phyloP scores from a whole-genome alignment of 176 grass and related monocot species.

The Secale cereale region DNA sequence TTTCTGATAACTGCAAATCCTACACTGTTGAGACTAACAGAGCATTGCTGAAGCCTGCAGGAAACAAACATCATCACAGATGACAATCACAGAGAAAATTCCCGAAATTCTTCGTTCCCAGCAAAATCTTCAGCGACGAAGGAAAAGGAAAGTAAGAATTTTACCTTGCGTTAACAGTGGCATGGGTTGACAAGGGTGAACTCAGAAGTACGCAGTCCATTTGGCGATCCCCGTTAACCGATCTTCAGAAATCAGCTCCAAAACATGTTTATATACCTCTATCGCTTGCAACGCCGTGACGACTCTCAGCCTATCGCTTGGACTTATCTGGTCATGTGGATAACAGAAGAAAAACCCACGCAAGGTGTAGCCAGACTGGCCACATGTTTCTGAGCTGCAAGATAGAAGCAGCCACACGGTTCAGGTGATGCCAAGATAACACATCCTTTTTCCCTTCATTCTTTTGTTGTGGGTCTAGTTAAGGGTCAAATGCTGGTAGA shows the following conservation, averaged over 20 bases:
- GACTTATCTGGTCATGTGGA: conserved; percentile 76
- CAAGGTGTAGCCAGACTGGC: conserved; percentile 46
- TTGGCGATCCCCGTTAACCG: conserved; percentile 2
- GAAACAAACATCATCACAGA: background rate
- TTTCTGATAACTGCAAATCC: conserved; percentile 61
- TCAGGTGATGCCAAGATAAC: conserved; percentile 37
- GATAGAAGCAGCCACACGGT: conserved; percentile 42
- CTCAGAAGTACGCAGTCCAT: conserved; percentile 78
- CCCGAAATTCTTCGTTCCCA: background rate
- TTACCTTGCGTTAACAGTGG: conserved; percentile 46
- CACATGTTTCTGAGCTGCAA: conserved; percentile 52
- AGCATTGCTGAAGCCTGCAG: conserved; percentile 54
- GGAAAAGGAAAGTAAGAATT: background rate
- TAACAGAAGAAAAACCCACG: conserved; percentile 41
- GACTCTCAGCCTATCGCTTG: conserved; percentile 40
- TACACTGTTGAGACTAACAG: conserved; percentile 37
- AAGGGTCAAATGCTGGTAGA: conserved; percentile 21
- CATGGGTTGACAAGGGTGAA: conserved; percentile 37
- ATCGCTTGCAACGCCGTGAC: conserved; percentile 20
- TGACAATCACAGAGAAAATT: background rate
- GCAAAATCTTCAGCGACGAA: background rate
- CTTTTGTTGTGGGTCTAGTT: background rate
- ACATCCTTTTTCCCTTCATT: background rate
- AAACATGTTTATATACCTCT: conserved; percentile 43
- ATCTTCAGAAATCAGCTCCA: conserved; percentile 1